These are phyloP conservation scores for Penicillium maclennaniae DNA, from an alignment of 495 filamentous ascomycete species.

Conservation along the genomic window DNA sequence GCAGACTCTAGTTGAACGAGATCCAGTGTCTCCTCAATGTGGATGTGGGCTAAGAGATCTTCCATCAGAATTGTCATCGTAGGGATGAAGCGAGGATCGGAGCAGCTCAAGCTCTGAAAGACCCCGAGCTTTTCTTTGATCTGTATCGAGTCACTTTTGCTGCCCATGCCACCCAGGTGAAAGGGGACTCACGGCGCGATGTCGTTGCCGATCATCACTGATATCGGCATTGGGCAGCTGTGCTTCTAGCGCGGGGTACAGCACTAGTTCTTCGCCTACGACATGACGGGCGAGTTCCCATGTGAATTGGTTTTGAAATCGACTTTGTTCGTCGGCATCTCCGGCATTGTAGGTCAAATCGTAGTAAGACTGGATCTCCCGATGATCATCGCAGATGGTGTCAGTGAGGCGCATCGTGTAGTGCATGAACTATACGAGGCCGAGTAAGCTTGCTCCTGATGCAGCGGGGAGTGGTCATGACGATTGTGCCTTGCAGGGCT, in stretches of 20 bases:
- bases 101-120: constrained; percentile 52
- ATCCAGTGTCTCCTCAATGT: constrained; percentile 55
- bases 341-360: constrained; percentile 47
- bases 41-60: constrained; percentile 51
- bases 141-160: constrained; percentile 30
- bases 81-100: constrained; percentile 46
- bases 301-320: constrained; percentile 62
- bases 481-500: background rate
- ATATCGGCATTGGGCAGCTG: constrained; percentile 47
- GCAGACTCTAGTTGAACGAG: constrained; percentile 48
- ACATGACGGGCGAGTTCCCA: constrained; percentile 68
- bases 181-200: constrained; percentile 43
- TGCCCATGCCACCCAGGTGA: background rate
- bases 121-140: constrained; percentile 57
- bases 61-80: constrained; percentile 51
- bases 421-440: background rate
- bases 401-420: constrained; percentile 20
- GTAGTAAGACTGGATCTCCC: constrained; percentile 54
- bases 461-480: constrained; percentile 5
- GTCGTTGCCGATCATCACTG: constrained; percentile 54
- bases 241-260: constrained; percentile 64
- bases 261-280: constrained; percentile 60
- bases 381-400: constrained; percentile 49
- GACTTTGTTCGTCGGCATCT: constrained; percentile 47
- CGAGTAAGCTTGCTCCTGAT: background rate